Conservation (phyloP, 2,329 filamentous ascomycete genomes). For the Nemania sp. region DNA sequence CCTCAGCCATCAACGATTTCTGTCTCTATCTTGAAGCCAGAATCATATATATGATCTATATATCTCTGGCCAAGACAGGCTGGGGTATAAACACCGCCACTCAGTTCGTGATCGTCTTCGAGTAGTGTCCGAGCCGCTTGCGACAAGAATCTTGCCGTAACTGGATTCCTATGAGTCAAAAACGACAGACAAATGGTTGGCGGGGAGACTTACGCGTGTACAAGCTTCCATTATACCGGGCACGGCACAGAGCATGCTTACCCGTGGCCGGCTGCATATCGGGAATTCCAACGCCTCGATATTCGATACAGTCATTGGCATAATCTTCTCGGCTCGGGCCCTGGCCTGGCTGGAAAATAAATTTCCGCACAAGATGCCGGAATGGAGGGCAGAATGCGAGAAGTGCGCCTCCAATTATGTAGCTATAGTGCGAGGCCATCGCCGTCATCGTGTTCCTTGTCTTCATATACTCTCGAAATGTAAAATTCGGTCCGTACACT, state of each 20-base stretch:
- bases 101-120: constrained; percentile 61
- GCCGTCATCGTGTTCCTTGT: constrained; percentile 54
- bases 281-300: constrained; percentile 65
- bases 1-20: constrained; percentile 44
- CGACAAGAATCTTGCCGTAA: constrained; percentile 66
- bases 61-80: constrained; percentile 70
- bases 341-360: constrained; percentile 57
- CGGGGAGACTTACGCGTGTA: constrained; percentile 60
- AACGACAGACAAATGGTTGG: not conserved
- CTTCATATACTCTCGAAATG: constrained; percentile 58
- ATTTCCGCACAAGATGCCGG: constrained; percentile 48
- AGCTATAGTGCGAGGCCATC: constrained; percentile 52
- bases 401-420: constrained; percentile 47
- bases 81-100: constrained; percentile 72
- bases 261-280: constrained; percentile 46
- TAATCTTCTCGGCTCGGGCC: constrained; percentile 57
- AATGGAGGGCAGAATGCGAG: constrained; percentile 50
- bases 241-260: constrained; percentile 58
- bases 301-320: constrained; percentile 64
- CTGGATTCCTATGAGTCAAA: constrained; percentile 42
- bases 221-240: constrained; percentile 61
- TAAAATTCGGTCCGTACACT: constrained; percentile 65
- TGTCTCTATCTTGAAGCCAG: constrained; percentile 65
- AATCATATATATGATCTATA: constrained; percentile 63
- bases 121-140: constrained; percentile 69